Percentiles rank a stretch among this genome's conserved stretches.
Evolutionary conservation across 768 basidiomycete genomes (phyloP).

Genomic region (Galerina marginata): DNA sequence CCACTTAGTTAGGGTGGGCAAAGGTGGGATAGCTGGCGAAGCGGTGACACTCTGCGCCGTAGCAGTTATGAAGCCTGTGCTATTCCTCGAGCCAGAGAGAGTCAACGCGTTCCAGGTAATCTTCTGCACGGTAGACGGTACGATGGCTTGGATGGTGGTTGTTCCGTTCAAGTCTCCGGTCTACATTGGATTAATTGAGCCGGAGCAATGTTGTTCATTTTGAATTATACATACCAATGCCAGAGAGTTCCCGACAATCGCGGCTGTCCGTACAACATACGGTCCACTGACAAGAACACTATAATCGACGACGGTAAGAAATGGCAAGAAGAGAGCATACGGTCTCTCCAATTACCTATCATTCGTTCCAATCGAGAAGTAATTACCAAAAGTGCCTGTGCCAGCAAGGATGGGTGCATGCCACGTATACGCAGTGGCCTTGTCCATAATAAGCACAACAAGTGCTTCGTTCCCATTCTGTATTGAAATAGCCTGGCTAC

Average conservation of each 20-base stretch:
- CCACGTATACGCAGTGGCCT: slow-evolving; percentile 50
- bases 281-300: slow-evolving; percentile 57
- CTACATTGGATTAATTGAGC: slow-evolving; percentile 26
- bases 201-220: neutral
- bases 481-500: slow-evolving; percentile 41
- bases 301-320: neutral
- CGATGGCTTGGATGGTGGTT: slow-evolving; percentile 49
- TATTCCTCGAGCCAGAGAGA: slow-evolving; percentile 29
- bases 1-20: slow-evolving; percentile 49
- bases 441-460: slow-evolving; percentile 47
- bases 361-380: slow-evolving; percentile 52
- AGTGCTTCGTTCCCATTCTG: slow-evolving; percentile 29
- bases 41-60: slow-evolving; percentile 9
- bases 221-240: slow-evolving; percentile 32
- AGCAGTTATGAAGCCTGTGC: slow-evolving; percentile 8
- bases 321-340: neutral
- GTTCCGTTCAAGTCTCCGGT: slow-evolving; percentile 56
- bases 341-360: slow-evolving; percentile 34
- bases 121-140: slow-evolving; percentile 38
- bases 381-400: slow-evolving; percentile 42
- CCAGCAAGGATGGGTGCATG: slow-evolving; percentile 52
- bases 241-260: slow-evolving; percentile 42
- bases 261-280: slow-evolving; percentile 57
- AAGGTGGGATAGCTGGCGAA: slow-evolving; percentile 13
- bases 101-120: slow-evolving; percentile 48